These are phyloP conservation scores for Crithidia bombi DNA, from an alignment of 208 protist species.

Conservation along the genomic window DNA sequence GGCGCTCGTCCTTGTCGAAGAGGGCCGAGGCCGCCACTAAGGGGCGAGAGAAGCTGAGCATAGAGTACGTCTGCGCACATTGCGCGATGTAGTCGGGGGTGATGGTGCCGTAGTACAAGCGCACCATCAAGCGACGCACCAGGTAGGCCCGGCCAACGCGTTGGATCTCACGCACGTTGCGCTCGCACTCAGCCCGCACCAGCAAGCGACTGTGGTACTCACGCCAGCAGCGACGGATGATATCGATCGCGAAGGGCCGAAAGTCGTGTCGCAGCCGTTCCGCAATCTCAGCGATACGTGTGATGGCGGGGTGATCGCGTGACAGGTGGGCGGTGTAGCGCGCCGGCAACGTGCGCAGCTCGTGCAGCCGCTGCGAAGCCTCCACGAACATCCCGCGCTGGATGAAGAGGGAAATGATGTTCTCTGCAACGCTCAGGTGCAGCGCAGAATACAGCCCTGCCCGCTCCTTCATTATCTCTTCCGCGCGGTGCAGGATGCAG, in stretches of 20 bases:
- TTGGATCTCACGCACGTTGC: constrained; percentile 53
- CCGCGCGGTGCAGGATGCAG: constrained; percentile 58
- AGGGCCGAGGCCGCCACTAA: constrained; percentile 37
- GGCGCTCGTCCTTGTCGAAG: constrained; percentile 42
- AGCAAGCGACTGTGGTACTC: constrained; percentile 39
- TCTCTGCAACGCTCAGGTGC: constrained; percentile 57
- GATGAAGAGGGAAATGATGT: constrained; percentile 56
- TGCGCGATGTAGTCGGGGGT: constrained; percentile 23
- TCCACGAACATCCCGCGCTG: constrained; percentile 51
- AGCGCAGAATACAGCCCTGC: constrained; percentile 44
- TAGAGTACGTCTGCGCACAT: constrained; percentile 28
- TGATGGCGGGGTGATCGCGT: constrained; percentile 49
- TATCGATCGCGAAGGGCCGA: constrained; percentile 33
- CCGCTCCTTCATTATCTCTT: constrained; percentile 45
- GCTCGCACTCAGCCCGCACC: constrained; percentile 46
- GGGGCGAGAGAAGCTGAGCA: constrained; percentile 44
- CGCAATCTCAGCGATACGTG: constrained; percentile 42
- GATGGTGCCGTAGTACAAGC: constrained; percentile 22
- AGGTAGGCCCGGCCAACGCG: constrained; percentile 47
- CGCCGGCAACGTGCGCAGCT: constrained; percentile 36
- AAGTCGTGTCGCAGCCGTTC: constrained; percentile 39
- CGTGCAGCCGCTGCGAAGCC: constrained; percentile 45
- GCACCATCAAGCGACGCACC: constrained; percentile 31
- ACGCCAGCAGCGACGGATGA: constrained; percentile 56
- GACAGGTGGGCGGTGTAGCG: constrained; percentile 49